Percentiles rank a stretch among this genome's conserved stretches.
phyloP scores from a whole-genome alignment of 805 yeast species.

The Komagataella populi region DNA sequence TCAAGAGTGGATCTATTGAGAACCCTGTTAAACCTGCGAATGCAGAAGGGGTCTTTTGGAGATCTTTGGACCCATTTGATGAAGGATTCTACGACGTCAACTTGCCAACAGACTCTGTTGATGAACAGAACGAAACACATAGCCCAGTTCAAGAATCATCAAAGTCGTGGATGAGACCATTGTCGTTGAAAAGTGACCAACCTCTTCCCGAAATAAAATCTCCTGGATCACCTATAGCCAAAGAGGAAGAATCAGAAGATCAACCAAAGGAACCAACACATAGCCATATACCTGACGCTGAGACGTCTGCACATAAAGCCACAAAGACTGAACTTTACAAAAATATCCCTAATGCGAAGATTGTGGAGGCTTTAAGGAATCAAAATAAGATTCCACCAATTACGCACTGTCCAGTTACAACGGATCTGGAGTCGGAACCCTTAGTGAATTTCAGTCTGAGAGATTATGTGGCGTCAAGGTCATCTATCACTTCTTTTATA shows the following conservation, averaged over 20 bases:
- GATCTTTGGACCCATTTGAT: conserved; percentile 8
- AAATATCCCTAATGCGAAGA: not conserved
- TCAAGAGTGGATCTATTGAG: conserved; percentile 14
- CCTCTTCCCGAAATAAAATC: not conserved
- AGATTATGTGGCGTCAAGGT: not conserved
- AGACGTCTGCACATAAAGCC: not conserved
- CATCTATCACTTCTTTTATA: not conserved
- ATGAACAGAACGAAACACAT: not conserved
- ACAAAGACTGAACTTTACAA: not conserved
- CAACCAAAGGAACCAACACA: not conserved
- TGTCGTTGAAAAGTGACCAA: conserved; percentile 4
- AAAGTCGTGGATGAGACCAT: conserved; percentile 6
- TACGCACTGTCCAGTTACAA: not conserved
- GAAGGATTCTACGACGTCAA: not conserved
- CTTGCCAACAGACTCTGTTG: not conserved
- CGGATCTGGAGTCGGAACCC: not conserved
- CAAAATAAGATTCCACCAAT: not conserved
- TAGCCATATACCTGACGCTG: not conserved
- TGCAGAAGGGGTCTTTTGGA: conserved; percentile 16
- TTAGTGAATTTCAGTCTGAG: not conserved
- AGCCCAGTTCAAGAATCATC: conserved; percentile 1
- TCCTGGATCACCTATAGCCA: not conserved
- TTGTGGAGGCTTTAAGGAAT: not conserved
- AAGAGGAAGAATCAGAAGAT: not conserved
- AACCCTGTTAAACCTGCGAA: conserved; percentile 21